These are phyloP conservation scores for Xerocomus spinulosus DNA, from an alignment of 768 basidiomycete species.

Conservation along the genomic window DNA sequence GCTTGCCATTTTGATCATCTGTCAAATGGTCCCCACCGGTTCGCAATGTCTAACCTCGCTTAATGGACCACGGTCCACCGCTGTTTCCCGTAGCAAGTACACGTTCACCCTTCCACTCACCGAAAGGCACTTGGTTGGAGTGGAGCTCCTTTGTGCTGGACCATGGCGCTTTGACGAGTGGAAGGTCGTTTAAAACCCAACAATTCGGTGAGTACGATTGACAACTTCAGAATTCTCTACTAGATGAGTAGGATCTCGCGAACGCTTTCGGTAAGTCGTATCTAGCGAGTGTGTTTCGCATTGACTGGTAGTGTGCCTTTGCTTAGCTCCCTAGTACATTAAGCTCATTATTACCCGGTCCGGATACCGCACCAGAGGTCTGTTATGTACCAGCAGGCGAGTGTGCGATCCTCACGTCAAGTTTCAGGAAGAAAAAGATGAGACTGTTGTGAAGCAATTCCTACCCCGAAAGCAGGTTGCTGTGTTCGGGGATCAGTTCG, in stretches of 20 bases:
- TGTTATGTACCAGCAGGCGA: conserved; percentile 4
- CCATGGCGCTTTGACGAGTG: conserved; percentile 23
- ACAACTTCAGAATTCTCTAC: neutral
- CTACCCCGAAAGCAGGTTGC: conserved; percentile 28
- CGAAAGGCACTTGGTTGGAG: conserved; percentile 8
- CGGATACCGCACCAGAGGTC: conserved; percentile 15
- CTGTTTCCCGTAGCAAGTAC: conserved; percentile 10
- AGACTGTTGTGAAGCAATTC: conserved; percentile 24
- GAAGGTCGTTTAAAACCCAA: conserved; percentile 24
- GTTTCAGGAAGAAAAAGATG: conserved; percentile 19
- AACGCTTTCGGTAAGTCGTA: conserved; percentile 25
- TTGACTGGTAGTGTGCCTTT: neutral
- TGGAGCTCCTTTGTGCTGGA: conserved; percentile 20
- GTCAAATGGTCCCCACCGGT: conserved; percentile 2
- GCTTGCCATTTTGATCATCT: neutral
- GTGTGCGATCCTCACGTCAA: conserved; percentile 1
- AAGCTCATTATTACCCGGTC: conserved; percentile 12
- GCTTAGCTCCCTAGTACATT: conserved; percentile 27
- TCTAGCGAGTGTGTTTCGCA: neutral
- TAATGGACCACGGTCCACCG: neutral
- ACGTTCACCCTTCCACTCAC: conserved; percentile 7
- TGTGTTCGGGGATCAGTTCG: conserved; percentile 28
- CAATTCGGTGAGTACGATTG: neutral
- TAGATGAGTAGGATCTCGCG: conserved; percentile 32
- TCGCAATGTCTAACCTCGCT: conserved; percentile 13